Evolutionary conservation across 2,329 filamentous ascomycete species (phyloP).

Genomic region (Aspergillus ochraceoroseus): DNA sequence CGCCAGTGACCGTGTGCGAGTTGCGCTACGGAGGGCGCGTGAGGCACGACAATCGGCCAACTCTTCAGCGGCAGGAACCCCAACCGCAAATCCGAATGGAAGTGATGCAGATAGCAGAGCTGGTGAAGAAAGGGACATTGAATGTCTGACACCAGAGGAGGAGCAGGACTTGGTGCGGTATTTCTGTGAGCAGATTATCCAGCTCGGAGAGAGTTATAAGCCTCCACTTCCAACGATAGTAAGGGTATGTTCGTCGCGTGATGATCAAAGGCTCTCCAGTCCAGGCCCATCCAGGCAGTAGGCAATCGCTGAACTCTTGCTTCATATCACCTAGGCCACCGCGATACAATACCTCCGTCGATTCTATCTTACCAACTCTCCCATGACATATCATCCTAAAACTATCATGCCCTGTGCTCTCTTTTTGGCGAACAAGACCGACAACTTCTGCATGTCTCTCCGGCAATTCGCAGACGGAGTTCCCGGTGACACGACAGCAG

Average conservation of each 20-base stretch:
- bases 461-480: slow-evolving; percentile 65
- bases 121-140: slow-evolving; percentile 49
- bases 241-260: slow-evolving; percentile 51
- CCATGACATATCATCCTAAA: slow-evolving; percentile 92
- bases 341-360: slow-evolving; percentile 85
- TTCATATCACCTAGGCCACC: slow-evolving; percentile 53
- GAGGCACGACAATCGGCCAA: slow-evolving; percentile 33
- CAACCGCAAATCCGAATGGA: slow-evolving; percentile 29
- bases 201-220: slow-evolving; percentile 56
- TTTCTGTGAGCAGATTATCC: slow-evolving; percentile 61
- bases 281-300: neutral
- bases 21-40: slow-evolving; percentile 51
- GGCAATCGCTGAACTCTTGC: neutral
- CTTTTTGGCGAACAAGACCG: slow-evolving; percentile 90
- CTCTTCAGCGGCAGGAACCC: slow-evolving; percentile 31
- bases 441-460: slow-evolving; percentile 70
- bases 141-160: slow-evolving; percentile 77
- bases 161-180: slow-evolving; percentile 76
- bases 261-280: no score
- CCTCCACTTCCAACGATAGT: slow-evolving; percentile 55
- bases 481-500: slow-evolving; percentile 64
- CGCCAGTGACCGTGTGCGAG: slow-evolving; percentile 63
- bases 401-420: slow-evolving; percentile 84
- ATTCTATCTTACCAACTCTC: slow-evolving; percentile 92
- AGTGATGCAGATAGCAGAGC: slow-evolving; percentile 33